Percentiles rank a stretch among this genome's conserved stretches.
These are phyloP conservation scores for Ephemerocybe angulata DNA, from an alignment of 768 basidiomycete species.

Conservation along the genomic window DNA sequence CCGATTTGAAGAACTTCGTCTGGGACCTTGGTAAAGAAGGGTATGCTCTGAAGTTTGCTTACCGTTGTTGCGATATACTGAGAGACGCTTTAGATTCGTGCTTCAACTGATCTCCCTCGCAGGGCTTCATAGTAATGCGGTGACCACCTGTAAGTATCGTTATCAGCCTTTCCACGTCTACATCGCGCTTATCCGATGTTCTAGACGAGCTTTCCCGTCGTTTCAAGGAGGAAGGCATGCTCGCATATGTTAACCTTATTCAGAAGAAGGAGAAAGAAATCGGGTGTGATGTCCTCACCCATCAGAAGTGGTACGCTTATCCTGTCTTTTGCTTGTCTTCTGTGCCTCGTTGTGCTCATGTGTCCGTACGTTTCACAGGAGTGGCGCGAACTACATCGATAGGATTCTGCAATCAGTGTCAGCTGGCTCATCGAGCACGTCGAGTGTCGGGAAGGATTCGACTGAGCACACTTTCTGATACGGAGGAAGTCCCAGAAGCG, in stretches of 20 bases:
- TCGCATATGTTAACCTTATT: slow-evolving; percentile 86
- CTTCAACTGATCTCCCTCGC: slow-evolving; percentile 87
- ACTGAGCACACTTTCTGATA: slow-evolving; percentile 79
- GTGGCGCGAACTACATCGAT: slow-evolving; percentile 89
- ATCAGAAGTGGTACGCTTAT: slow-evolving; percentile 79
- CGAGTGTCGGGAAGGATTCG: slow-evolving; percentile 79
- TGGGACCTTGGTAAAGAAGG: slow-evolving; percentile 92
- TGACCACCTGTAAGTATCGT: slow-evolving; percentile 57
- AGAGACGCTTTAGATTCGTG: slow-evolving; percentile 59
- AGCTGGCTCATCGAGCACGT: slow-evolving; percentile 86
- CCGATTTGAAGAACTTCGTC: slow-evolving; percentile 77
- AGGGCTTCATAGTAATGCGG: slow-evolving; percentile 83
- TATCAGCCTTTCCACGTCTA: background rate
- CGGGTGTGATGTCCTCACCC: slow-evolving; percentile 85
- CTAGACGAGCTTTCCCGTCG: slow-evolving; percentile 73
- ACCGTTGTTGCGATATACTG: slow-evolving; percentile 6
- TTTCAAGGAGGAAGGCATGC: slow-evolving; percentile 87
- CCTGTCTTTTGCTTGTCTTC: slow-evolving; percentile 5
- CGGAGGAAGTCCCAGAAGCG: background rate
- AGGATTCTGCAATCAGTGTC: slow-evolving; percentile 79
- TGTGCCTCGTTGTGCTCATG: slow-evolving; percentile 1
- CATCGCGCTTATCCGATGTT: slow-evolving; percentile 7
- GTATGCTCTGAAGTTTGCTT: slow-evolving; percentile 30
- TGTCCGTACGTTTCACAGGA: slow-evolving; percentile 53
- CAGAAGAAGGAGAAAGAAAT: slow-evolving; percentile 87